These are phyloP conservation scores for Suhomyces faveliae DNA, from an alignment of 805 yeast genomes.

Conservation along the genomic window DNA sequence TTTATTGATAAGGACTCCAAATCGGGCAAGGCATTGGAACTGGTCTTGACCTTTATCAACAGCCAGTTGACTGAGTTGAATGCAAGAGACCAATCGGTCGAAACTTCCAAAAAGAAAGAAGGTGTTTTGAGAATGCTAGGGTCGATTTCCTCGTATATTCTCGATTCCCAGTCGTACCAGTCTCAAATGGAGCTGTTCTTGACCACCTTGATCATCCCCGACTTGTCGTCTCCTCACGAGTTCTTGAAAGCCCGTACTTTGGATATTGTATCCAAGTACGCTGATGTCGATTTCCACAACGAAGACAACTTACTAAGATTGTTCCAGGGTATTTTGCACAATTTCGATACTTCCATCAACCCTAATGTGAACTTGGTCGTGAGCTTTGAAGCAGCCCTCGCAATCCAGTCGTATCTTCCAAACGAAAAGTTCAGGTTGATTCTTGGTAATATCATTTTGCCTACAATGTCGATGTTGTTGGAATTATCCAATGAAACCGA, in stretches of 20 bases:
- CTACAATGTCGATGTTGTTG: slow-evolving; percentile 77
- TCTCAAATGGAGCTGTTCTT: slow-evolving; percentile 70
- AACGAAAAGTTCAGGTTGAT: slow-evolving; percentile 67
- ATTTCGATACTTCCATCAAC: slow-evolving; percentile 21
- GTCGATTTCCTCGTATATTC: slow-evolving; percentile 59
- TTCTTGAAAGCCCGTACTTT: slow-evolving; percentile 77
- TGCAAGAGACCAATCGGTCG: slow-evolving; percentile 41
- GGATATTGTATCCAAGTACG: slow-evolving; percentile 63
- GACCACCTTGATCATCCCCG: slow-evolving; percentile 64
- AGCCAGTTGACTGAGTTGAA: slow-evolving; percentile 37
- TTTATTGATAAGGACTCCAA: slow-evolving; percentile 61
- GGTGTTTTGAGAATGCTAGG: slow-evolving; percentile 80
- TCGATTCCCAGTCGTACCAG: slow-evolving; percentile 50
- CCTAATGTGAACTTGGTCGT: slow-evolving; percentile 56
- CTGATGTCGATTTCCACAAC: slow-evolving; percentile 53
- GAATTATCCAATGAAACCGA: slow-evolving; percentile 78
- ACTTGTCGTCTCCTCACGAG: slow-evolving; percentile 56
- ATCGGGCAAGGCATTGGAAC: slow-evolving; percentile 55
- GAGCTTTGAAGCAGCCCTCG: slow-evolving; percentile 79
- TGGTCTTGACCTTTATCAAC: slow-evolving; percentile 61
- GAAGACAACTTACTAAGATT: slow-evolving; percentile 22
- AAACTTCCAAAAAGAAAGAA: slow-evolving; percentile 62
- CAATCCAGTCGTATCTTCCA: slow-evolving; percentile 74
- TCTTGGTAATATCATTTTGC: slow-evolving; percentile 65
- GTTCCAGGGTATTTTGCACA: slow-evolving; percentile 34